These are phyloP conservation scores for Lumnitzera racemosa DNA, from an alignment of 345 rosid species.

Conservation along the genomic window DNA sequence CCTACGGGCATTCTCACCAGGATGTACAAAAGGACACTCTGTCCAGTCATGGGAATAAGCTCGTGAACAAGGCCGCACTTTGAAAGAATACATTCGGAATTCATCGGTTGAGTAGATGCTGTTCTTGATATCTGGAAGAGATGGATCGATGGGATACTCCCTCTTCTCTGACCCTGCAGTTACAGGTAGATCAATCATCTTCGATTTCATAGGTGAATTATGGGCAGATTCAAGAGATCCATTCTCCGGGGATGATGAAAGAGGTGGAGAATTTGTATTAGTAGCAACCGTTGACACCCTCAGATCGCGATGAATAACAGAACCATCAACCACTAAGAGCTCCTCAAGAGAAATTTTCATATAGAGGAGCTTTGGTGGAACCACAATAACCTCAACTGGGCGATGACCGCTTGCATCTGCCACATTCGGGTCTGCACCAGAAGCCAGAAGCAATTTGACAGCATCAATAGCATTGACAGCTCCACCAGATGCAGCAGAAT, in stretches of 20 bases:
- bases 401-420: slow-evolving; percentile 53
- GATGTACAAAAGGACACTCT: slow-evolving; percentile 96
- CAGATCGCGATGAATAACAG: slow-evolving; percentile 30
- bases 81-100: slow-evolving; percentile 93
- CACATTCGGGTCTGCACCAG: slow-evolving; percentile 70
- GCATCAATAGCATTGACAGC: slow-evolving; percentile 67
- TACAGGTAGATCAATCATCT: slow-evolving; percentile 19
- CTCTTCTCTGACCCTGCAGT: slow-evolving; percentile 49
- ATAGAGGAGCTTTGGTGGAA: slow-evolving; percentile 60
- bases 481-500: slow-evolving; percentile 94
- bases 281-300: slow-evolving; percentile 35
- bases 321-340: slow-evolving; percentile 56
- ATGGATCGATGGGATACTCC: slow-evolving; percentile 88
- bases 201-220: slow-evolving; percentile 41
- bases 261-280: slow-evolving; percentile 46
- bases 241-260: slow-evolving; percentile 51
- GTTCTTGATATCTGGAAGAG: slow-evolving; percentile 92
- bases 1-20: slow-evolving; percentile 94
- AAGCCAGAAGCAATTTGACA: slow-evolving; percentile 66
- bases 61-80: slow-evolving; percentile 89
- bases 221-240: slow-evolving; percentile 40
- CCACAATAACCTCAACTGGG: slow-evolving; percentile 78
- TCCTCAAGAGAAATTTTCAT: slow-evolving; percentile 53
- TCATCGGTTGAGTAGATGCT: slow-evolving; percentile 92
- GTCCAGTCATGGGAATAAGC: slow-evolving; percentile 99